Base-by-base conservation (phyloP, 768 basidiomycete genomes). In the button mushroom (Agaricus bisporus) region DNA sequence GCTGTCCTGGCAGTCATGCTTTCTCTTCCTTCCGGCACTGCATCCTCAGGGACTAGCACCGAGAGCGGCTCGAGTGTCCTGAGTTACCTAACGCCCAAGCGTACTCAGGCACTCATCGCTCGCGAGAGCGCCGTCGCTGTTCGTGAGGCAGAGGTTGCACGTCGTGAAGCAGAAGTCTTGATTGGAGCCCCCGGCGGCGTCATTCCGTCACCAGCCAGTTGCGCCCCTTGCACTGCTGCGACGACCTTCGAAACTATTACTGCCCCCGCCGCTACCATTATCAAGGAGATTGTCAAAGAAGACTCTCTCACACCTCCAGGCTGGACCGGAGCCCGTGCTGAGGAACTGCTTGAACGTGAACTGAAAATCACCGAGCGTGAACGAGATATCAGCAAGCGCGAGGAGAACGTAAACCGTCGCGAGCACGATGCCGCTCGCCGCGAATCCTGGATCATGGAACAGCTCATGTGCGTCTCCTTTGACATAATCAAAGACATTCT, bases 1-100 rank as follows among this genome's bases (percentile, higher is more conserved):
- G 91, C 90, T 35, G 89, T 91, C 20, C 78, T 93, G n/a, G 90
- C 91, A 4, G 83, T 93, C 62, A 91, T 93, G 89, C 81, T 93
- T 22, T 91, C 91, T 2, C 76, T 93, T 4, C 91, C 91, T 1
- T 82, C 83, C 0, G 67, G 71, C 20, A 66, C 72, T 0, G 73
- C 73, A 1, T 64, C 77, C 12, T 63, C 72, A 11, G 52, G 75
- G 4, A 71, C 75, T 9, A 48, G 17, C 38, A 29, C 46, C 2
- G 53, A 54, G 17, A 41, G 46, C 5, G 46, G 53, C 17, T 41
- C 46, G 18, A 85, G 86, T 17, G 76, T 91, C 35, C 79, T 83
- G 73, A 81, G 84, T 2, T 84, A 84, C 56, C 75, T 93, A 25
- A 87, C 85, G 20, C 91, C 91, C 3, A 91, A 91, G 65, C 85